These are phyloP conservation scores for Picea sitchensis DNA, from an alignment of 75 land plant genomes.

Conservation along the genomic window DNA sequence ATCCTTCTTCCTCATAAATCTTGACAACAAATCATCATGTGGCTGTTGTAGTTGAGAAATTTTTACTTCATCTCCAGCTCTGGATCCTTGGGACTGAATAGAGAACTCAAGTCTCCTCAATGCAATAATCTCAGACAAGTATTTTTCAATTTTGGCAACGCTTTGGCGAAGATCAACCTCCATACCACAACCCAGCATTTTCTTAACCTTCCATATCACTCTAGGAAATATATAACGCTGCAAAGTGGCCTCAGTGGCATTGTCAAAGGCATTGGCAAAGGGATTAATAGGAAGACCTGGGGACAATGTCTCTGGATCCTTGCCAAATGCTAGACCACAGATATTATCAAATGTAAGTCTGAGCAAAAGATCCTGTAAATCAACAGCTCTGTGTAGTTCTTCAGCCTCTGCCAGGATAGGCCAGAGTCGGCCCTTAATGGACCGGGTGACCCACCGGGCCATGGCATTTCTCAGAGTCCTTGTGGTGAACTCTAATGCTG, in stretches of 20 bases:
- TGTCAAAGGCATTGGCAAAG: conserved; percentile 19
- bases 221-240: conserved; percentile 17
- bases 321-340: conserved; percentile 25
- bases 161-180: conserved; percentile 14
- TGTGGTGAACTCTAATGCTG: conserved; percentile 81
- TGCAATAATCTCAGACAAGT: too few relatives aligned
- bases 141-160: conserved; percentile 4
- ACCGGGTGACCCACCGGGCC: conserved; percentile 49
- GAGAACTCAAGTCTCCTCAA: too few relatives aligned
- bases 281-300: neutral
- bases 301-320: conserved; percentile 16
- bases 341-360: conserved; percentile 34
- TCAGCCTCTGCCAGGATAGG: conserved; percentile 42
- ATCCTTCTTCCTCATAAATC: conserved; percentile 12
- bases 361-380: conserved; percentile 39
- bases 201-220: conserved; percentile 11
- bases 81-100: neutral
- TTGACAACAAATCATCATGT: conserved; percentile 13
- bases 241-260: conserved; percentile 14
- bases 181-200: conserved; percentile 7
- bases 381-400: conserved; percentile 27
- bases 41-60: neutral
- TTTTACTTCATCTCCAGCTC: conserved; percentile 6
- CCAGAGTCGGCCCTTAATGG: conserved; percentile 39
- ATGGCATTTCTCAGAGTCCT: conserved; percentile 63